Conservation (phyloP, 768 basidiomycete genomes). For the Cystofilobasidium capitatum region DNA sequence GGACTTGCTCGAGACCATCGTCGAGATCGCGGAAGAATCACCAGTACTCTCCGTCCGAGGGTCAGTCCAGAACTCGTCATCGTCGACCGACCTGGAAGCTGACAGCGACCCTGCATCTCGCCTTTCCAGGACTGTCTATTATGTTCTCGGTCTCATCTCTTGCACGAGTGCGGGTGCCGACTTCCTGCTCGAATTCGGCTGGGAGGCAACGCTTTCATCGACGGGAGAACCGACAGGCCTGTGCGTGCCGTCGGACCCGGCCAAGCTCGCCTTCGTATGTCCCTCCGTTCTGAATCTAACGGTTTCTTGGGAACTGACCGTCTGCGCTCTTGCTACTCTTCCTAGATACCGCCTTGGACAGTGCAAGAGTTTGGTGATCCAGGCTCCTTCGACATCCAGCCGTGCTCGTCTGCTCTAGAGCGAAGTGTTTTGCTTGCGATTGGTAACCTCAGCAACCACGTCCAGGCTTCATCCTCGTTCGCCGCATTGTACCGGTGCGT, state of each 20-base stretch:
- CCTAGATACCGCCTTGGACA: slow-evolving; percentile 66
- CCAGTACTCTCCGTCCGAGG: slow-evolving; percentile 83
- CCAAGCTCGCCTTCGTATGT: slow-evolving; percentile 67
- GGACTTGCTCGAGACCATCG: slow-evolving; percentile 77
- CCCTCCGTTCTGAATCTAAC: slow-evolving; percentile 6
- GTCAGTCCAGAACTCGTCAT: slow-evolving; percentile 49
- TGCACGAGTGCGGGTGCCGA: slow-evolving; percentile 86
- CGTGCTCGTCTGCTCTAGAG: slow-evolving; percentile 60
- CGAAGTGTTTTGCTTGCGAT: slow-evolving; percentile 78
- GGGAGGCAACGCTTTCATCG: slow-evolving; percentile 83
- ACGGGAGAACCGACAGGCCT: slow-evolving; percentile 79
- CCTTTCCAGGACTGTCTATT: slow-evolving; percentile 74
- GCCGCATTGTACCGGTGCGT: slow-evolving; percentile 70
- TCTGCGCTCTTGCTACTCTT: neutral
- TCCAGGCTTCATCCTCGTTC: slow-evolving; percentile 89
- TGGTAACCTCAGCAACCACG: slow-evolving; percentile 87
- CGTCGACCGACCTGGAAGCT: no score
- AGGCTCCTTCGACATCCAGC: slow-evolving; percentile 44
- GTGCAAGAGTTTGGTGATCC: slow-evolving; percentile 41
- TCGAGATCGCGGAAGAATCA: slow-evolving; percentile 84
- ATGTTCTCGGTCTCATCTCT: slow-evolving; percentile 83
- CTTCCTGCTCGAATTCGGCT: slow-evolving; percentile 80
- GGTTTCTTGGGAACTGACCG: neutral
- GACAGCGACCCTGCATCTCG: neutral
- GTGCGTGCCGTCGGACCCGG: slow-evolving; percentile 77